Conservation (phyloP, 768 basidiomycete species). For the Tricholoma bakamatsutake region DNA sequence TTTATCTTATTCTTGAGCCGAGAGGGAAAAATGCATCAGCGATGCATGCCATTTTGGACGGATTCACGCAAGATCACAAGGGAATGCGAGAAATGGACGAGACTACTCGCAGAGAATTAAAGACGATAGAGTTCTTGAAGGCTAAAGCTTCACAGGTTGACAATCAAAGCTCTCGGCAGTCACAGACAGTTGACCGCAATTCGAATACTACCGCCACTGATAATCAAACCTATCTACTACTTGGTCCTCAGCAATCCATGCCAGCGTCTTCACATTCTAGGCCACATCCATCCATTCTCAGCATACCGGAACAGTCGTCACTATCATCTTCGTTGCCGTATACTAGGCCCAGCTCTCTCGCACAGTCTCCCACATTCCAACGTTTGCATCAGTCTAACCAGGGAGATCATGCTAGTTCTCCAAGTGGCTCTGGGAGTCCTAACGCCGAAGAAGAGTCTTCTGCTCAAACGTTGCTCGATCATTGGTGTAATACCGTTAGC, state of each 20-base stretch:
- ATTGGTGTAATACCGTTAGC: slow-evolving; percentile 81
- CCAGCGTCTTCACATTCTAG: slow-evolving; percentile 28
- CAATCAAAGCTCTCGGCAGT: slow-evolving; percentile 24
- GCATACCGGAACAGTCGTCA: slow-evolving; percentile 17
- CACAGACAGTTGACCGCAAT: slow-evolving; percentile 21
- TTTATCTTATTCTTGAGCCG: slow-evolving; percentile 78
- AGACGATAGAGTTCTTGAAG: slow-evolving; percentile 80
- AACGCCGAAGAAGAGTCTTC: slow-evolving; percentile 68
- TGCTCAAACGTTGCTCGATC: slow-evolving; percentile 74
- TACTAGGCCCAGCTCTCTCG: slow-evolving; percentile 21
- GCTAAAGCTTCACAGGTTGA: slow-evolving; percentile 55
- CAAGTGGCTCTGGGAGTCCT: slow-evolving; percentile 65
- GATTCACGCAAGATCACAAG: slow-evolving; percentile 66
- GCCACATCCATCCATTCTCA: slow-evolving; percentile 26
- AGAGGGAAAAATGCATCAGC: slow-evolving; percentile 57
- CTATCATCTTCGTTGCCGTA: slow-evolving; percentile 25
- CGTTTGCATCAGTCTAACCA: slow-evolving; percentile 46
- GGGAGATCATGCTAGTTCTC: slow-evolving; percentile 47
- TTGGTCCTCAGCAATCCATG: slow-evolving; percentile 39
- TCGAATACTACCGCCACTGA: slow-evolving; percentile 22
- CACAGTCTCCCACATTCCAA: slow-evolving; percentile 52
- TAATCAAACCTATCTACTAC: slow-evolving; percentile 46
- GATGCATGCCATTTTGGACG: slow-evolving; percentile 79
- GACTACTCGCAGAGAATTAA: slow-evolving; percentile 76
- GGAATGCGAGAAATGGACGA: slow-evolving; percentile 69